phyloP scores from a whole-genome alignment of 352 stramenopile species.

The Pythium brachiatum region DNA sequence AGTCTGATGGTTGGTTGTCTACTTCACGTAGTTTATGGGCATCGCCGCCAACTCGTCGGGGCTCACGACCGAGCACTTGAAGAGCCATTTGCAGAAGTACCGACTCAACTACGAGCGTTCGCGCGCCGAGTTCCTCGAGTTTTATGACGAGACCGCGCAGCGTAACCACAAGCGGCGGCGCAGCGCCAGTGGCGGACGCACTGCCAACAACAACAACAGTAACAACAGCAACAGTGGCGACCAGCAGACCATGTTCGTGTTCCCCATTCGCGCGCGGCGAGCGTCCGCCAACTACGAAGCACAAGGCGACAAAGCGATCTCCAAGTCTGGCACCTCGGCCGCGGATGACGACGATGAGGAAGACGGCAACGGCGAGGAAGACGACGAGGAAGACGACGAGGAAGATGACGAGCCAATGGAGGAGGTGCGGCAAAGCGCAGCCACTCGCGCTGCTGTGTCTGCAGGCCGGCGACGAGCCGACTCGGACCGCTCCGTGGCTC shows the following conservation, averaged over 20 bases:
- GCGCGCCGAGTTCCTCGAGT: constrained; percentile 77
- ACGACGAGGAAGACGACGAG: constrained; percentile 16
- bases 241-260: constrained; percentile 75
- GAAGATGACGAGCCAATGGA: neutral
- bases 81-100: constrained; percentile 88
- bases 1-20: no score
- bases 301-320: constrained; percentile 17
- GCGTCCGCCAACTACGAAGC: constrained; percentile 8
- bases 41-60: constrained; percentile 44
- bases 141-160: constrained; percentile 75
- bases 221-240: constrained; percentile 23
- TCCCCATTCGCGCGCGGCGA: constrained; percentile 50
- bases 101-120: constrained; percentile 85
- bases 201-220: neutral
- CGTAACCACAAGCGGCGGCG: constrained; percentile 62
- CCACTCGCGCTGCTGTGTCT: neutral
- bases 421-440: neutral
- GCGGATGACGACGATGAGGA: constrained; percentile 16
- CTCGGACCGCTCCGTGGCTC: neutral
- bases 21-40: constrained; percentile 83
- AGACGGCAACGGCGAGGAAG: constrained; percentile 7
- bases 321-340: constrained; percentile 3
- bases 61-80: constrained; percentile 82
- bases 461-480: constrained; percentile 9
- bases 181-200: constrained; percentile 26